Conservation (phyloP, 1,284 basidiomycete species). For the Ceratobasidium sp. region DNA sequence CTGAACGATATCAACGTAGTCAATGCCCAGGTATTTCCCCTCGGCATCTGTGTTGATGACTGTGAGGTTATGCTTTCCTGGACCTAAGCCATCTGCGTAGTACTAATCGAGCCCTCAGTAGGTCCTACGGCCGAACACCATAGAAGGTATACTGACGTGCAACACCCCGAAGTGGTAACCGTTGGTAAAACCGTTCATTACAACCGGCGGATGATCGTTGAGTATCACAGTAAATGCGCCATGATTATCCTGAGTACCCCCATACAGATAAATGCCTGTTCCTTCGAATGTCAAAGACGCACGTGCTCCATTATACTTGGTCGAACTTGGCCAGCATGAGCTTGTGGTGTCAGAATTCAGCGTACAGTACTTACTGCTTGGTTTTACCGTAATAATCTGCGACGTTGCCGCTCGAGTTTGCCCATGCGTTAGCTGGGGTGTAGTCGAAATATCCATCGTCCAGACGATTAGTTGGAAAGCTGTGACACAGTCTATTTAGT, state of each 20-base stretch:
- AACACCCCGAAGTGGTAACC: constrained; percentile 3
- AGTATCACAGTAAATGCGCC: constrained; percentile 11
- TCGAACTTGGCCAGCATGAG: not conserved
- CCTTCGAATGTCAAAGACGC: constrained; percentile 17
- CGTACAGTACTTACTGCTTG: constrained; percentile 1
- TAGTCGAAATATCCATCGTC: constrained; percentile 11
- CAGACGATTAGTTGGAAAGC: not conserved
- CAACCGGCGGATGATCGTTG: constrained; percentile 1
- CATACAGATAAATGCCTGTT: constrained; percentile 30
- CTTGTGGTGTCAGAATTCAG: not conserved
- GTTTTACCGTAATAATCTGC: not conserved
- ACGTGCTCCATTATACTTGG: not conserved
- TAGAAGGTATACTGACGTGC: not conserved
- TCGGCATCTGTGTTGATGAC: constrained; percentile 17
- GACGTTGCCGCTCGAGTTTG: not conserved
- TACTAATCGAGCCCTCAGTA: not conserved
- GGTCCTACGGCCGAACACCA: not conserved
- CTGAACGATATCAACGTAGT: constrained; percentile 32
- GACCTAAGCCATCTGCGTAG: constrained; percentile 34
- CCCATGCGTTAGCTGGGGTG: not conserved
- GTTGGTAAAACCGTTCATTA: constrained; percentile 4
- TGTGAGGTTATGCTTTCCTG: constrained; percentile 22
- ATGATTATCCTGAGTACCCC: constrained; percentile 13
- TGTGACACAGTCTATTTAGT: not conserved
- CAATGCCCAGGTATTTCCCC: constrained; percentile 16